A percentile compares a stretch with the other conserved stretches of the same genome.
Evolutionary conservation across 768 basidiomycete genomes (phyloP).

Genomic region (Daedalea quercina): DNA sequence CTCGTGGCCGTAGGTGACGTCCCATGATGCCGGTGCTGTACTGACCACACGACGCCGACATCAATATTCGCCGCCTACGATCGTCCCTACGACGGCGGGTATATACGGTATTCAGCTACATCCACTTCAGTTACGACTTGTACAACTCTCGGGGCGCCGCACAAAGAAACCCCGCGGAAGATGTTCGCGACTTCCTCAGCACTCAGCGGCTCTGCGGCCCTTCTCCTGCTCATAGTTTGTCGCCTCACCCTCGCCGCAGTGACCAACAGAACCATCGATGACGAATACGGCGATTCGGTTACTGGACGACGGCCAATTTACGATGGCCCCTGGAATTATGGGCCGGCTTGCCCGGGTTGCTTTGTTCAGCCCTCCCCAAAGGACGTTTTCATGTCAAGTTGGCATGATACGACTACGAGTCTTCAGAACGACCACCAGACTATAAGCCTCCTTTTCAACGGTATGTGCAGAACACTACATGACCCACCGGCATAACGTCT

Average conservation of each 20-base stretch:
- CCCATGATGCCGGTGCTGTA: no score
- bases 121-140: no score
- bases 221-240: no score
- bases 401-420: conserved; percentile 1
- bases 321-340: not conserved
- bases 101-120: no score
- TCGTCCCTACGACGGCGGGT: no score
- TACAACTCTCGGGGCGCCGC: no score
- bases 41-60: no score
- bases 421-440: not conserved
- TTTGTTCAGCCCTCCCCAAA: not conserved
- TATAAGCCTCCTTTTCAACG: not conserved
- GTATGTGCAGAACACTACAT: not conserved
- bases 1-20: no score
- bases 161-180: not conserved
- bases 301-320: not conserved
- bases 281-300: conserved; percentile 3
- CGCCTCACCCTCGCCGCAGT: not conserved
- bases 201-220: no score
- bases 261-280: conserved; percentile 8
- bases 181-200: not conserved
- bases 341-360: conserved; percentile 1
- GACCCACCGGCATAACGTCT: not conserved
- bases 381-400: not conserved
- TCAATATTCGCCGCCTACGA: no score